phyloP scores from a whole-genome alignment of 306 rosid genomes.

The Oxytropis ochrocephala region DNA sequence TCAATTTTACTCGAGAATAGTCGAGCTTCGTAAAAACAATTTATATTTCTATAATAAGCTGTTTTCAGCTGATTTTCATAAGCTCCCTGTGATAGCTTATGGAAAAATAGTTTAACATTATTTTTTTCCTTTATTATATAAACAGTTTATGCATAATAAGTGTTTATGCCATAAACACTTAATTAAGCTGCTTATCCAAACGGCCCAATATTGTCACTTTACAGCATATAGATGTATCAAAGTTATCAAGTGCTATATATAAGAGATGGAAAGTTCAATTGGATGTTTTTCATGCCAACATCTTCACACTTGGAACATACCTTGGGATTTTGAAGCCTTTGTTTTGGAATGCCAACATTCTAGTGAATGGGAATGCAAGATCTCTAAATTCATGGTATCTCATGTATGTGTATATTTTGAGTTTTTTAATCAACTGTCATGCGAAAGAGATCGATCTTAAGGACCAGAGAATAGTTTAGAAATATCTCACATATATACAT shows the following conservation, averaged over 20 bases:
- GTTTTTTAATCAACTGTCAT: background rate
- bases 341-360: slow-evolving; percentile 5
- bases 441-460: background rate
- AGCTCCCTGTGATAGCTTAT: too few relatives aligned
- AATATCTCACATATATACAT: background rate
- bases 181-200: too few relatives aligned
- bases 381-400: background rate
- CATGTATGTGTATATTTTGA: background rate
- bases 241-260: background rate
- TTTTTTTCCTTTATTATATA: too few relatives aligned
- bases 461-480: background rate
- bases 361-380: background rate
- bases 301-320: background rate
- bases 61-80: too few relatives aligned
- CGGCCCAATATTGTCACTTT: background rate
- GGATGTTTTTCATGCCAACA: background rate
- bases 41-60: too few relatives aligned
- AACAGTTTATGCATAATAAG: too few relatives aligned
- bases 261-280: background rate
- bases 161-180: too few relatives aligned
- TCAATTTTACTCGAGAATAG: too few relatives aligned
- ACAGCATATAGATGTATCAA: background rate
- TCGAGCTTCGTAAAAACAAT: too few relatives aligned
- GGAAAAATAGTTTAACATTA: too few relatives aligned
- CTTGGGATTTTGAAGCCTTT: slow-evolving; percentile 1